Base-by-base conservation (phyloP, 495 filamentous ascomycete genomes). In the Aspergillus nidulans region DNA sequence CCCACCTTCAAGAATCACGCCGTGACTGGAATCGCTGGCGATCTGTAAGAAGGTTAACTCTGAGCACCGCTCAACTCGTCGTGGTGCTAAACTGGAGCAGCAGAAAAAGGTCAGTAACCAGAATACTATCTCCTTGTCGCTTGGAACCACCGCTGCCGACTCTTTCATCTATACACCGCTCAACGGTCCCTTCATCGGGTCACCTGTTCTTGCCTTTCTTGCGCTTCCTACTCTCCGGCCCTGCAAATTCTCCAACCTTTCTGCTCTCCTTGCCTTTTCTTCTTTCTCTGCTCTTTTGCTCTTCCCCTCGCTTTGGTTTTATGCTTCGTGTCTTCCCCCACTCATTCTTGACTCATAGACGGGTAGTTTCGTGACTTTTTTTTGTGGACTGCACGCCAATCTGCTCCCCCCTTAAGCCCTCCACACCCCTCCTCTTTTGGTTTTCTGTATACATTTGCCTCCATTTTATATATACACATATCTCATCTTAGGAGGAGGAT, bases 91-190 rank as follows among this genome's bases (percentile, higher is more conserved):
- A n/a, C 36, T n/a, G n/a, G 4, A 39, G n/a, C 16, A 8, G 32
- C 19, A 49, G 26, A 39, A 48, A 55, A 65, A 64, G 62, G 63
- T 65, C 63, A 65, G 63, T 62, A 49, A 39, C 55, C 25, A n/a
- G 6, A n/a, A 15, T 21, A 16, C 19, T 12, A 38, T 58, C 48
- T 43, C 60, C 65, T 62, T 64, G 60, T 60, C 58, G 43, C 58
- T 49, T 58, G 58, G 47, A 55, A 53, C 57, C 42, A 58, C 49
- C 55, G 39, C 16, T 46, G 38, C 28, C 25, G 18, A 39, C 41
- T 53, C 32, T 16, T 30, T 12, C 36, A 39, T 1, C 50, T 57
- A 62, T 57, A 58, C 62, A 64, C 62, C 59, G 58, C 62, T 64
- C 55, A 49, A 57, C 58, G 52, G 53, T 42, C 46, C n/a, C 55